A percentile compares a stretch with the other conserved stretches of the same genome.
These are phyloP conservation scores for Triticum aestivum DNA, from an alignment of 176 grass and related monocot genomes.

Conservation along the genomic window DNA sequence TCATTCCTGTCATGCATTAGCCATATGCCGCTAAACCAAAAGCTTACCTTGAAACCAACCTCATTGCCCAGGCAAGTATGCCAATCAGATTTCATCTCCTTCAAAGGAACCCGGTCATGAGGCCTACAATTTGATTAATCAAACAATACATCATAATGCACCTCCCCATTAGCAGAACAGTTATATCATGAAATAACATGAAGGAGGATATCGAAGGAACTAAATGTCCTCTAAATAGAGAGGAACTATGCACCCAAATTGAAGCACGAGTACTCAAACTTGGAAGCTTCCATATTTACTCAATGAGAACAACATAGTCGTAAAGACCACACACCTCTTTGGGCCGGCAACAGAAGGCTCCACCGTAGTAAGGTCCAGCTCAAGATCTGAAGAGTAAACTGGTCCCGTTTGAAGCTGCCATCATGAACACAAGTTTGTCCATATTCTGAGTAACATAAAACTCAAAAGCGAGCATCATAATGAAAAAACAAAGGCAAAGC, in stretches of 20 bases:
- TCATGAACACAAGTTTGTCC: conserved; percentile 7
- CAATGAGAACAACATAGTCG: background rate
- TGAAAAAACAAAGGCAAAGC: background rate
- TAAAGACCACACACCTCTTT: conserved; percentile 56
- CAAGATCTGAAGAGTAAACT: conserved; percentile 86
- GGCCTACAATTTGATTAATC: conserved; percentile 53
- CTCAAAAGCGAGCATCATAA: background rate
- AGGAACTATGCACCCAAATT: background rate
- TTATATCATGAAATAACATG: background rate
- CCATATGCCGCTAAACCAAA: background rate
- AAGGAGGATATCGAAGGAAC: background rate
- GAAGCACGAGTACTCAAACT: background rate
- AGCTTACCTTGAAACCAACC: conserved; percentile 78
- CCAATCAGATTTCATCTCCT: conserved; percentile 96
- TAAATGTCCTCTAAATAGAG: background rate
- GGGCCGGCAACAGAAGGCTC: conserved; percentile 83
- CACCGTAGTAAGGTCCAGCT: conserved; percentile 72
- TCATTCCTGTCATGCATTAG: background rate
- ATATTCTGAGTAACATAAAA: background rate
- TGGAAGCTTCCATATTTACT: background rate
- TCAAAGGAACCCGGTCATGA: conserved; percentile 88
- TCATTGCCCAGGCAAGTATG: conserved; percentile 73
- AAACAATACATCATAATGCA: background rate
- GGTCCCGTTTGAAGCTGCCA: conserved; percentile 70
- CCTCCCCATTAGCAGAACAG: background rate